Percentiles rank a stretch among this genome's conserved stretches.
Evolutionary conservation across 176 grass and related monocot genomes (phyloP).

Genomic region (Stipa capillata): DNA sequence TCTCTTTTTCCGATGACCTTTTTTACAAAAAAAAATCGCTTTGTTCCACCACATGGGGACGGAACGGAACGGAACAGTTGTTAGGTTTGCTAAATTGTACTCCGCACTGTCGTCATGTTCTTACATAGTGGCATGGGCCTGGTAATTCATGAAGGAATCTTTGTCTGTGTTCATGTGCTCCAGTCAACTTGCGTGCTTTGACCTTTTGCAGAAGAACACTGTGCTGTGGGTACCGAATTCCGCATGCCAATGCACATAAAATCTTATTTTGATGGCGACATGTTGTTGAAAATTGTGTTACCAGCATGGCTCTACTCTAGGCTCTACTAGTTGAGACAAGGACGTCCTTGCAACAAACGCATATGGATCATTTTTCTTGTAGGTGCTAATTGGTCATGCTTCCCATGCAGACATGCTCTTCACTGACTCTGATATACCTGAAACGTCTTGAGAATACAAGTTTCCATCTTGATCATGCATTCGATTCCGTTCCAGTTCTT

Average conservation of each 20-base stretch:
- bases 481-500: not conserved
- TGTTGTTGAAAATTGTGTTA: not conserved
- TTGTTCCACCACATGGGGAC: not conserved
- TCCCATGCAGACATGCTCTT: not conserved
- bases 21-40: too few species aligned
- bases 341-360: not conserved
- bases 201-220: not conserved
- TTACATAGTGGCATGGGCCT: not conserved
- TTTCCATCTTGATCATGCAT: not conserved
- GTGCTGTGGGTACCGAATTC: not conserved
- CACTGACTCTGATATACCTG: not conserved
- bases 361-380: not conserved
- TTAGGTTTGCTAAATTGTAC: not conserved
- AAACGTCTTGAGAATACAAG: not conserved
- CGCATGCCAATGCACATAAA: not conserved
- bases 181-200: conserved; percentile 9
- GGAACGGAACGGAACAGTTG: not conserved
- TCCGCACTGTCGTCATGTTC: not conserved
- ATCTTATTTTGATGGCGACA: not conserved
- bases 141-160: not conserved
- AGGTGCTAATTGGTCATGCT: not conserved
- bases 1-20: not conserved
- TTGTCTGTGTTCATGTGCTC: not conserved
- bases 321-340: not conserved
- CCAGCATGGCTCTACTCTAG: not conserved